Conservation (phyloP, 2,329 filamentous ascomycete species). For the Aspergillus sp. region DNA sequence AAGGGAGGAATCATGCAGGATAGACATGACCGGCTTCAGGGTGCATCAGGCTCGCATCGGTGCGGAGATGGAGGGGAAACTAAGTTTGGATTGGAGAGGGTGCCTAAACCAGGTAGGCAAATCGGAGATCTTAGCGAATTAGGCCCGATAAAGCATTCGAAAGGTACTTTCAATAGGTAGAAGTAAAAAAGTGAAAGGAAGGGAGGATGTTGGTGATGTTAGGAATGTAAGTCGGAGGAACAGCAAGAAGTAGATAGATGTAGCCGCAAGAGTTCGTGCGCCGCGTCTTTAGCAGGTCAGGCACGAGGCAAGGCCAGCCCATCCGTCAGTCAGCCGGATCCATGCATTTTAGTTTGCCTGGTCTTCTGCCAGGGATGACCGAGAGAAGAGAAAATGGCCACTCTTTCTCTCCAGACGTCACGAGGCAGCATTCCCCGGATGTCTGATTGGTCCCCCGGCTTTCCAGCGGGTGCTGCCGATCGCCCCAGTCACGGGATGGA, state of each 20-base stretch:
- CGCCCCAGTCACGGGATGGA: not conserved
- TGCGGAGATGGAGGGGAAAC: not conserved
- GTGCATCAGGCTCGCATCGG: not conserved
- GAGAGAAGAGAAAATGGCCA: too few species aligned
- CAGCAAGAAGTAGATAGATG: not conserved
- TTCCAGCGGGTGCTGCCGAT: not conserved
- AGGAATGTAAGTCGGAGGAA: not conserved
- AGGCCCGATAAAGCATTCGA: not conserved
- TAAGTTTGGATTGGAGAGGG: not conserved
- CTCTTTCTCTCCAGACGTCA: not conserved
- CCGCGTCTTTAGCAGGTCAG: not conserved
- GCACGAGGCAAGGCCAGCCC: not conserved
- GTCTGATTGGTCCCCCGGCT: not conserved
- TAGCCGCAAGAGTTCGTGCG: not conserved
- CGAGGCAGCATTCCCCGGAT: not conserved
- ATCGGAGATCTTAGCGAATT: not conserved
- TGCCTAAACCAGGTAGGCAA: not conserved
- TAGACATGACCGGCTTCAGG: slow-evolving; percentile 7
- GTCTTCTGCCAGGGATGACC: too few species aligned
- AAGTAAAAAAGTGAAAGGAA: not conserved
- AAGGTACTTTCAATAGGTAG: not conserved
- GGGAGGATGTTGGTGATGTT: not conserved
- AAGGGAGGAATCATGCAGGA: slow-evolving; percentile 13
- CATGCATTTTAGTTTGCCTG: not conserved
- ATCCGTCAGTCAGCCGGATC: not conserved